These are phyloP conservation scores for Blepharisma stoltei DNA, from an alignment of 73 alveolate genomes.

Conservation along the genomic window DNA sequence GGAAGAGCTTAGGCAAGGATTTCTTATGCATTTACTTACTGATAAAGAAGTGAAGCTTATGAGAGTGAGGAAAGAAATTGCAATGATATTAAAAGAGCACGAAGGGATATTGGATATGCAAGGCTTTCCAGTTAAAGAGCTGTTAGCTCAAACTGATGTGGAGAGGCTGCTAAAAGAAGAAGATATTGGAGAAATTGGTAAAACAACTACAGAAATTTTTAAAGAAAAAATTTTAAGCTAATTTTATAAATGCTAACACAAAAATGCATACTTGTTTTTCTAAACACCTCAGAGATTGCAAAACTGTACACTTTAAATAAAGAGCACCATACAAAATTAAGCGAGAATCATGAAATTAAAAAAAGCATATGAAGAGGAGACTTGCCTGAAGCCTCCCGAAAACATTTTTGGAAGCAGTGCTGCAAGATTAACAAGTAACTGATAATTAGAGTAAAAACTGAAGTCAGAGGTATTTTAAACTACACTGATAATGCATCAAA, in stretches of 20 bases:
- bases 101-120: not conserved
- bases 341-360: not conserved
- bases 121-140: conserved; percentile 19
- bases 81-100: not conserved
- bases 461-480: not conserved
- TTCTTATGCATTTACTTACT: conserved; percentile 18
- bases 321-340: not conserved
- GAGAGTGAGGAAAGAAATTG: conserved; percentile 15
- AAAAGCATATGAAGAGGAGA: not conserved
- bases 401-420: not conserved
- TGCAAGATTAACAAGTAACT: not conserved
- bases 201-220: too few relatives aligned
- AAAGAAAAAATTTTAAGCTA: not conserved
- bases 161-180: not conserved
- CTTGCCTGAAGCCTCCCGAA: not conserved
- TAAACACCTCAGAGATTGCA: not conserved
- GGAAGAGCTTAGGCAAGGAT: conserved; percentile 15
- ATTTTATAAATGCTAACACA: not conserved
- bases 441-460: not conserved
- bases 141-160: not conserved
- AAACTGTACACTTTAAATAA: not conserved
- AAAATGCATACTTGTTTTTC: not conserved
- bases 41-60: conserved; percentile 13
- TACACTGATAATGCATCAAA: not conserved
- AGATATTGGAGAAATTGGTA: too few relatives aligned